Percentiles rank a stretch among this genome's conserved stretches.
phyloP scores from a whole-genome alignment of 2,329 filamentous ascomycete genomes.

The Ceratocystis papillata region DNA sequence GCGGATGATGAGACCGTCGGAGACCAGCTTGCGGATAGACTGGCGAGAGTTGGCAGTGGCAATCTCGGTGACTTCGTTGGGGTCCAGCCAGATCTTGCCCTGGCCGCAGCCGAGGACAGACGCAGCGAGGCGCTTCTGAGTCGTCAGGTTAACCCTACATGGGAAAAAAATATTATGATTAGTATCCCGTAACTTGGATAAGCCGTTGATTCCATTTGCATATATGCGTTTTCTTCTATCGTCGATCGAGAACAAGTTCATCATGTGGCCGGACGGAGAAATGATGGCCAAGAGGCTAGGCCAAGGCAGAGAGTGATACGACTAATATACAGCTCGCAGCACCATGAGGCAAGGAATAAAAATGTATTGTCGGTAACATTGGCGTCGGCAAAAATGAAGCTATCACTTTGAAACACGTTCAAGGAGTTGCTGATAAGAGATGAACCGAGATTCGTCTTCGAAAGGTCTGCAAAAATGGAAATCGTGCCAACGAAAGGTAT shows the following conservation, averaged over 20 bases:
- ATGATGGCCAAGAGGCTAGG: neutral
- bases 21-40: conserved; percentile 98
- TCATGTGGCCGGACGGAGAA: neutral
- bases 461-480: neutral
- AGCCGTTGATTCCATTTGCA: neutral
- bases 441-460: neutral
- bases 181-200: conserved; percentile 15
- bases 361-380: neutral
- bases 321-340: neutral
- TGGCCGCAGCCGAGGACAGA: conserved; percentile 97
- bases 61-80: conserved; percentile 98
- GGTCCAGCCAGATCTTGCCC: conserved; percentile 99
- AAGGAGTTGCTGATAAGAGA: neutral
- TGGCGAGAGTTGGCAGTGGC: conserved; percentile 99
- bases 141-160: conserved; percentile 93
- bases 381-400: neutral
- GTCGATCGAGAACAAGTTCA: conserved; percentile 7
- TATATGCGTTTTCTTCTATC: conserved; percentile 2
- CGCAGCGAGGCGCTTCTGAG: conserved; percentile 99
- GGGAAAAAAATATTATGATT: conserved; percentile 25
- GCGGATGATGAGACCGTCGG: conserved; percentile 99
- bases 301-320: neutral
- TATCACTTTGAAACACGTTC: neutral
- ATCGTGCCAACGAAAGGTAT: neutral
- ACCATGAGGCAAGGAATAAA: neutral